Percentiles rank a stretch among this genome's conserved stretches.
phyloP scores from a whole-genome alignment of 495 filamentous ascomycete genomes.

The Daldinia childiae region DNA sequence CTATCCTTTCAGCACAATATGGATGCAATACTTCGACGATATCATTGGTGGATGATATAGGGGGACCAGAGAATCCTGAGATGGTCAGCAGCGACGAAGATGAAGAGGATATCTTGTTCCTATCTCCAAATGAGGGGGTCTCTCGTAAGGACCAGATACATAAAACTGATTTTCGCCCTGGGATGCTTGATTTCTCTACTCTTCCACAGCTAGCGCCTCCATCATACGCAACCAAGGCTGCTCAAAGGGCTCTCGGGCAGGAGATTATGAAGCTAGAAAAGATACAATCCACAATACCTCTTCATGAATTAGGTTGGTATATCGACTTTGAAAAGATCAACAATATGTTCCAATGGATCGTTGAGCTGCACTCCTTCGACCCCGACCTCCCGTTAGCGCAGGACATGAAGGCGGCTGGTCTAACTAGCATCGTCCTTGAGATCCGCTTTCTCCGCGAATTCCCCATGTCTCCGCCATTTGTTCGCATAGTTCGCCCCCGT shows the following conservation, averaged over 20 bases:
- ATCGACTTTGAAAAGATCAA: constrained; percentile 64
- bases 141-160: constrained; percentile 7
- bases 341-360: constrained; percentile 93
- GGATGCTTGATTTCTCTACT: constrained; percentile 62
- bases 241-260: constrained; percentile 69
- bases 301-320: constrained; percentile 86
- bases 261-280: constrained; percentile 69
- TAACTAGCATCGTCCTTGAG: constrained; percentile 80
- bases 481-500: constrained; percentile 83
- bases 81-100: constrained; percentile 61
- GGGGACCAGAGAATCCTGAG: constrained; percentile 46
- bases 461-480: constrained; percentile 83
- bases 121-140: constrained; percentile 50
- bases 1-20: constrained; percentile 21
- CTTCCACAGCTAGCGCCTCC: constrained; percentile 71
- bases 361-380: constrained; percentile 89
- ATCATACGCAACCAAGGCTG: constrained; percentile 70
- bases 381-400: constrained; percentile 70
- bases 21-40: neutral
- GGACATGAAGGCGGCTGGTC: constrained; percentile 71
- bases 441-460: constrained; percentile 78
- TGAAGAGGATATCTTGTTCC: constrained; percentile 60
- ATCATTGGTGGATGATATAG: constrained; percentile 21
- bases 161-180: constrained; percentile 73
- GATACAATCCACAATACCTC: constrained; percentile 68